Base-by-base conservation (phyloP, 352 stramenopile species). In the Phytophthora nicotianae region DNA sequence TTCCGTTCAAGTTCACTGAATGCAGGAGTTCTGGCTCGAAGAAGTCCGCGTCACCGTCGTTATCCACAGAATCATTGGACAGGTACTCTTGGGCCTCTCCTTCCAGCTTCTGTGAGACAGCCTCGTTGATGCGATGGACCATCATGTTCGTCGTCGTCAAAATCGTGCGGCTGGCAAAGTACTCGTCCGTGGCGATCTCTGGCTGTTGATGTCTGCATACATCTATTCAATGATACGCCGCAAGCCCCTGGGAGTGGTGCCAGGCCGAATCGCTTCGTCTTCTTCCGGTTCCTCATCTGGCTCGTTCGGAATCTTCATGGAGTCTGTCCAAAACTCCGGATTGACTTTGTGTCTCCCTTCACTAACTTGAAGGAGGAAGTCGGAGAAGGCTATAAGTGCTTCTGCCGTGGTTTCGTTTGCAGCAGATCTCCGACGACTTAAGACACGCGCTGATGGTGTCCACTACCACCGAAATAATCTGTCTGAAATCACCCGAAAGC, bases 1-100 rank as follows among this genome's bases (percentile, higher is more conserved):
- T 74, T 2, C 60, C 69, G 9, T 58, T 72, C 9, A 74, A 33
- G 8, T 55, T 74, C 16, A 72, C 4, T 0, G 56, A 51, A 47
- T 76, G 27, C 0, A 58, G 38, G 7, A 58, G 8, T 4, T 58
- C 57, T 48, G 75, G 14, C 35, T 41, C 29, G 8, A 32, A 32
- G 29, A 35, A 35, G 0, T 35, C 13, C 8, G 2, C 8, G 3
- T 35, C 8, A 5, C 9, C 9, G 8, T 35, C 29, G 8, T 35
- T 9, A 3, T 35, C 29, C 9, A 35, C 29, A 14, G 35, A 10
- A 14, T 41, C 35, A 20, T 10, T 14, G 4, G 35, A 20, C 35
- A 41, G 4, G 1, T 41, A 41, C 7, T 17, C 35, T 20, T 41
- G 35, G 0, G 35, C 10, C 2, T 19, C 16, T 20, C 19, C 35